Evolutionary conservation across 345 rosid species (phyloP).

Genomic region (Toxicodendron radicans): DNA sequence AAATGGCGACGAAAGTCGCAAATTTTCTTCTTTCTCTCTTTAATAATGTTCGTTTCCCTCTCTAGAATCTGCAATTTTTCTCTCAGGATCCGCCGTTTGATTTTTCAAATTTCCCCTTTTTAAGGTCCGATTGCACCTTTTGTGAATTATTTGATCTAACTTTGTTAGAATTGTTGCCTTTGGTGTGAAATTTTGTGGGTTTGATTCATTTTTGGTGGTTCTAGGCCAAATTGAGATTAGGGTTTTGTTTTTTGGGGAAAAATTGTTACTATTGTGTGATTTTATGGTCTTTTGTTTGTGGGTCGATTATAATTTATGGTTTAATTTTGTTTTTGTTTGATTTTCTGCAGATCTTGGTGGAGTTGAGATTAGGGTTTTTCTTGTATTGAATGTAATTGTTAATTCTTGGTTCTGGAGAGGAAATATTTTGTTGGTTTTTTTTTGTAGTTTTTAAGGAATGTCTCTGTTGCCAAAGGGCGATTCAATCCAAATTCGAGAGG

Average conservation of each 20-base stretch:
- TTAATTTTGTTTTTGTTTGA: background rate
- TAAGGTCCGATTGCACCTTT: conserved; percentile 14
- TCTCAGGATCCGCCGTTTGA: background rate
- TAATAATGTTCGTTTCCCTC: background rate
- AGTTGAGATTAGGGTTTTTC: background rate
- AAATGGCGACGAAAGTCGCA: background rate
- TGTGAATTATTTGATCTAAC: background rate
- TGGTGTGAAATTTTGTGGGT: background rate
- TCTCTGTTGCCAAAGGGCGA: conserved; percentile 65
- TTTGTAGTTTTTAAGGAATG: conserved; percentile 38
- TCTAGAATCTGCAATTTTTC: conserved; percentile 12
- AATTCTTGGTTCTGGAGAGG: conserved; percentile 9
- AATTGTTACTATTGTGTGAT: no score
- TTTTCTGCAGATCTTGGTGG: conserved; percentile 26
- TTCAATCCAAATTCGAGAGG: conserved; percentile 83
- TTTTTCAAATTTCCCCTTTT: background rate
- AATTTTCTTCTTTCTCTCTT: background rate
- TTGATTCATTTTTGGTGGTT: conserved; percentile 7
- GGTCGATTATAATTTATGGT: background rate
- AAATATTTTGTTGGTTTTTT: background rate
- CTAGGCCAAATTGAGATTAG: background rate
- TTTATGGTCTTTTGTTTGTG: background rate
- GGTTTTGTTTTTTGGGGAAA: background rate
- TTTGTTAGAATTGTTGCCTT: background rate
- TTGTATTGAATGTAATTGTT: background rate